Evolutionary conservation across 352 stramenopile species (phyloP).

Genomic region (Pythium aquatile): DNA sequence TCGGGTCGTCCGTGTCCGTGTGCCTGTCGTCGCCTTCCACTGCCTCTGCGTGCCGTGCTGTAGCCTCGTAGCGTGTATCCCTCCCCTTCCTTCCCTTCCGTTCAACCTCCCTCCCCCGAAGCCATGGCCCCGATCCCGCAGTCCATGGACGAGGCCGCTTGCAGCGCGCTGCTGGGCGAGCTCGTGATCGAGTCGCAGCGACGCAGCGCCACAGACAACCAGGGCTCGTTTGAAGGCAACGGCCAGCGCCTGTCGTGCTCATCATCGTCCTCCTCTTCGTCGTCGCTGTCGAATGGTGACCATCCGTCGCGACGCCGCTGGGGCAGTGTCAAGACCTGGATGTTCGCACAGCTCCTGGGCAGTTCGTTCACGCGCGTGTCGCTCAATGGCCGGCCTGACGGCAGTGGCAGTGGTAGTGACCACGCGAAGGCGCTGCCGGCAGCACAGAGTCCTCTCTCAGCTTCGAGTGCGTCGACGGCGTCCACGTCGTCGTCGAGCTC

Average conservation of each 20-base stretch:
- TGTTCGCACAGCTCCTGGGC: slow-evolving; percentile 62
- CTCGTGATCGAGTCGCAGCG: not conserved
- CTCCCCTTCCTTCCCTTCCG: not conserved
- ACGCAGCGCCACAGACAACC: slow-evolving; percentile 3
- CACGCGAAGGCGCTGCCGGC: slow-evolving; percentile 14
- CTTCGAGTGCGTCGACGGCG: slow-evolving; percentile 11
- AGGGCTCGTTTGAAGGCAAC: not conserved
- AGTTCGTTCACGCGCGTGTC: slow-evolving; percentile 68
- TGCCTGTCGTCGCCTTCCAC: slow-evolving; percentile 6
- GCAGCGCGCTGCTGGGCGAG: slow-evolving; percentile 1
- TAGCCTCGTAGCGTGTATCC: slow-evolving; percentile 2
- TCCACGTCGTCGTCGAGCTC: slow-evolving; percentile 26
- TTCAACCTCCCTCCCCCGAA: not conserved
- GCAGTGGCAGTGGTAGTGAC: not conserved
- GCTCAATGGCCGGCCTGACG: slow-evolving; percentile 22
- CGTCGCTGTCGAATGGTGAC: not conserved
- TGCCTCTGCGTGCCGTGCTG: slow-evolving; percentile 1
- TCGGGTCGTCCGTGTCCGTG: not conserved
- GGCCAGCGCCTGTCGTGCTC: slow-evolving; percentile 12
- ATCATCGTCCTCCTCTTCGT: slow-evolving; percentile 10
- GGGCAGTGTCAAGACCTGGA: slow-evolving; percentile 75
- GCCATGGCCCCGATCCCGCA: slow-evolving; percentile 23
- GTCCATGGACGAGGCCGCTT: slow-evolving; percentile 3
- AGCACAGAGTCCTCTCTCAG: slow-evolving; percentile 11
- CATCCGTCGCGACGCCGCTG: slow-evolving; percentile 35